phyloP scores from a whole-genome alignment of 441 rosid species.

The Hypseocharis bilobata region DNA sequence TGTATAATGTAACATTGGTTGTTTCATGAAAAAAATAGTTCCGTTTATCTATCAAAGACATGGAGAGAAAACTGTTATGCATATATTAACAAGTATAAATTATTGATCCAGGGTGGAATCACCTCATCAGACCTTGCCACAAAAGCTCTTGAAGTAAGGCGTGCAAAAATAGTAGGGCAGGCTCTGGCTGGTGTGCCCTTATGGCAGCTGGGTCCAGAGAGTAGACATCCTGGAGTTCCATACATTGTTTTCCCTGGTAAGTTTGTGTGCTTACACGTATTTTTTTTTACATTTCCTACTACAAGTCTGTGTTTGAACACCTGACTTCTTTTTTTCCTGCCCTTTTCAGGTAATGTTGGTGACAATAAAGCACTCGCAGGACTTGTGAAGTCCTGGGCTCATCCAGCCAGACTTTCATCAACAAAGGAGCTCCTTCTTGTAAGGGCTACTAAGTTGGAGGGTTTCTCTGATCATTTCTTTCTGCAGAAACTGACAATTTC shows the following conservation, averaged over 20 bases:
- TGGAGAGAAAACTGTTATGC: neutral
- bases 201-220: conserved; percentile 93
- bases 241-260: conserved; percentile 95
- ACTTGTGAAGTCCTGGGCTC: conserved; percentile 84
- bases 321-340: neutral
- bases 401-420: conserved; percentile 47
- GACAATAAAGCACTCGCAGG: conserved; percentile 65
- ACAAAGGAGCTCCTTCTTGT: conserved; percentile 70
- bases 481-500: conserved; percentile 23
- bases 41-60: neutral
- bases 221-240: conserved; percentile 92
- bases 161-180: conserved; percentile 82
- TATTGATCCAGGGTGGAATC: conserved; percentile 68
- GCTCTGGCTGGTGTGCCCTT: conserved; percentile 93
- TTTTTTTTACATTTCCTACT: conserved; percentile 5
- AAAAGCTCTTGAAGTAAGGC: conserved; percentile 77
- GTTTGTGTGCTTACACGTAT: neutral
- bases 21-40: neutral
- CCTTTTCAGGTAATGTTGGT: conserved; percentile 75
- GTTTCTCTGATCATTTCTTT: conserved; percentile 15
- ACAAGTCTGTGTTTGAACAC: conserved; percentile 12
- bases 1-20: neutral
- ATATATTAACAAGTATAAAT: neutral
- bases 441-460: conserved; percentile 22
- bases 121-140: conserved; percentile 96